A percentile compares a stretch with the other conserved stretches of the same genome.
phyloP scores from a whole-genome alignment of 1,139 yeast species.

The Lodderomyces theae region DNA sequence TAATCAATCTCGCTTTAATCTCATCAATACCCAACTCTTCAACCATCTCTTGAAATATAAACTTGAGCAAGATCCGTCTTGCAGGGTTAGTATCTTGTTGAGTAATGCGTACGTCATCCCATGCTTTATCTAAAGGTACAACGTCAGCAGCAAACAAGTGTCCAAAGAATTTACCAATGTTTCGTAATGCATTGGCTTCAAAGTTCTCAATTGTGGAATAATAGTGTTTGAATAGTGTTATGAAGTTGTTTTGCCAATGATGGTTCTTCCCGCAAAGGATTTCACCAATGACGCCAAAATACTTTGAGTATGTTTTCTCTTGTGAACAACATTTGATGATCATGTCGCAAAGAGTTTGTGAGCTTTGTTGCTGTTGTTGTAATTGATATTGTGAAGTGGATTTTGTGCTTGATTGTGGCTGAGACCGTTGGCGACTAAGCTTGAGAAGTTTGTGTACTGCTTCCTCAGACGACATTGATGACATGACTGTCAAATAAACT shows the following conservation, averaged over 20 bases:
- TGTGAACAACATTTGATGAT: conserved; percentile 81
- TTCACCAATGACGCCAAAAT: conserved; percentile 77
- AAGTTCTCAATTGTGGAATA: conserved; percentile 61
- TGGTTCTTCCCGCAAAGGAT: conserved; percentile 47
- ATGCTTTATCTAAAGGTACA: conserved; percentile 43
- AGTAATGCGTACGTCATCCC: conserved; percentile 62
- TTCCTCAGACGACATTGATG: conserved; percentile 92
- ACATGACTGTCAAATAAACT: conserved; percentile 80
- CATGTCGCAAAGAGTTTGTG: conserved; percentile 62
- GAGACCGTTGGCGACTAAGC: conserved; percentile 39
- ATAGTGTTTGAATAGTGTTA: conserved; percentile 50
- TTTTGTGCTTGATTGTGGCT: too few relatives aligned
- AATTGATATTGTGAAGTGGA: too few relatives aligned
- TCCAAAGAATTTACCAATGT: conserved; percentile 85
- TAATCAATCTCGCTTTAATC: conserved; percentile 47
- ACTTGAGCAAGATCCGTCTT: conserved; percentile 77
- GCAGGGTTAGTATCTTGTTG: conserved; percentile 77
- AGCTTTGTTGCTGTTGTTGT: conserved; percentile 14
- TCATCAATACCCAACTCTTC: conserved; percentile 68
- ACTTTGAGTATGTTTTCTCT: conserved; percentile 84
- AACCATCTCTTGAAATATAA: conserved; percentile 75
- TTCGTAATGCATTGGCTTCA: conserved; percentile 73
- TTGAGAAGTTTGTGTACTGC: conserved; percentile 81
- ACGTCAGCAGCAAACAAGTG: conserved; percentile 73
- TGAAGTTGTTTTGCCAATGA: conserved; percentile 59